Conservation (phyloP, 1,284 basidiomycete species). For the Boletus nobilissimus region DNA sequence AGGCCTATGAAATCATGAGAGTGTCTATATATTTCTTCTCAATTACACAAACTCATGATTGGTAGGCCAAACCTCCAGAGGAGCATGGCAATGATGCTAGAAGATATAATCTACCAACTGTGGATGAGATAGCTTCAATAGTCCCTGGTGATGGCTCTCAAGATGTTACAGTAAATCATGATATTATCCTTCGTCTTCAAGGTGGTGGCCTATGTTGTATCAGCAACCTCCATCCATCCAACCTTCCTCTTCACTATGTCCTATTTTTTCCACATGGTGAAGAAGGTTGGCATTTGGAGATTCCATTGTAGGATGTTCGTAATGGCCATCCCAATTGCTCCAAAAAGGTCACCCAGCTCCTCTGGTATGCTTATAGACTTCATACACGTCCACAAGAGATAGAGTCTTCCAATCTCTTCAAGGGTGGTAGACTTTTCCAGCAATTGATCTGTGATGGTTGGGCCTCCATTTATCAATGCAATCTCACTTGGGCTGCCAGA, state of each 20-base stretch:
- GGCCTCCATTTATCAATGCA: constrained; percentile 48
- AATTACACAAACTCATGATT: background rate
- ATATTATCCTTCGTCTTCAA: constrained; percentile 28
- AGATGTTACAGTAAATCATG: background rate
- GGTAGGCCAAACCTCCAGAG: constrained; percentile 19
- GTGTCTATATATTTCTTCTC: background rate
- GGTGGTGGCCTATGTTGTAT: constrained; percentile 45
- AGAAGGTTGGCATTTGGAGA: constrained; percentile 52
- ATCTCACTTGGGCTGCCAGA: constrained; percentile 41
- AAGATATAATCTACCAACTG: constrained; percentile 44
- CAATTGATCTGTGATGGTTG: too few species aligned
- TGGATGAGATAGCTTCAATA: constrained; percentile 43
- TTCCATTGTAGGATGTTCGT: constrained; percentile 28
- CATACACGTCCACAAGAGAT: background rate
- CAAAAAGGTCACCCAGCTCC: constrained; percentile 32
- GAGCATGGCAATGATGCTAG: constrained; percentile 27
- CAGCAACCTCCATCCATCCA: constrained; percentile 49
- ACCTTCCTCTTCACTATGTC: constrained; percentile 53
- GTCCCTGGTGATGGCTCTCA: constrained; percentile 38
- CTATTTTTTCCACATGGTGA: constrained; percentile 54
- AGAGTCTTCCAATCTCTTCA: constrained; percentile 44
- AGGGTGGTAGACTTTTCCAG: constrained; percentile 52
- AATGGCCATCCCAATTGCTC: background rate
- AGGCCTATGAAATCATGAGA: constrained; percentile 45
- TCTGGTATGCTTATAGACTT: constrained; percentile 31